Conservation (phyloP, 2,329 filamentous ascomycete species). For the Stemphylium beticola region DNA sequence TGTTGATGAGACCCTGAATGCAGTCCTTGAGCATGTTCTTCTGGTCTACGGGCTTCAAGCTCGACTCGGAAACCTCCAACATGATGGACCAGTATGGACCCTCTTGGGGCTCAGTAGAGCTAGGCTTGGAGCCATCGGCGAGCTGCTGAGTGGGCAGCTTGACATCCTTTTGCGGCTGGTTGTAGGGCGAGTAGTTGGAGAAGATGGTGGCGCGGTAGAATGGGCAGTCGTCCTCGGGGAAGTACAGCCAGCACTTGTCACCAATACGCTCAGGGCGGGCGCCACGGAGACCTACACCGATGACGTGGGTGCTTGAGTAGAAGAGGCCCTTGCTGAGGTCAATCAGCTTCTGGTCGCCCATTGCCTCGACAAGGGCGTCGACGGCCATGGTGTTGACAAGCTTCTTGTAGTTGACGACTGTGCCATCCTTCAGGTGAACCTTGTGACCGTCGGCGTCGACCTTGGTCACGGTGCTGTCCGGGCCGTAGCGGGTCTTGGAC, state of each 20-base stretch:
- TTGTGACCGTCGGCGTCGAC: conserved; percentile 86
- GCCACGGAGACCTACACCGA: conserved; percentile 93
- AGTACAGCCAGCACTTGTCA: conserved; percentile 99
- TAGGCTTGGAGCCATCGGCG: conserved; percentile 82
- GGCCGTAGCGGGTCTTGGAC: conserved; percentile 89
- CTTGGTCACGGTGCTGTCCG: conserved; percentile 81
- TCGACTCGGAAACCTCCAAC: conserved; percentile 96
- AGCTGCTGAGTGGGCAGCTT: conserved; percentile 88
- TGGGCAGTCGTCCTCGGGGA: conserved; percentile 97
- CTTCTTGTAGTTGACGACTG: conserved; percentile 87
- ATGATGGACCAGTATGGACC: conserved; percentile 99
- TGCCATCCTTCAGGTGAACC: conserved; percentile 82
- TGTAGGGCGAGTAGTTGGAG: conserved; percentile 99
- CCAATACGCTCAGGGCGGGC: conserved; percentile 92
- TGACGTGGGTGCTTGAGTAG: conserved; percentile 97
- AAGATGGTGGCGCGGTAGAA: conserved; percentile 99
- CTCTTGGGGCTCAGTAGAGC: conserved; percentile 73
- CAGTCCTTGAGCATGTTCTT: conserved; percentile 85
- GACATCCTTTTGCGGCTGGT: conserved; percentile 82
- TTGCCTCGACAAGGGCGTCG: conserved; percentile 83
- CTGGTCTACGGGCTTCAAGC: conserved; percentile 90
- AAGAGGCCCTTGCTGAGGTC: conserved; percentile 86
- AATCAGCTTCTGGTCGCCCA: conserved; percentile 85
- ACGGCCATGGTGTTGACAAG: conserved; percentile 96
- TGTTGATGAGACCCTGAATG: conserved; percentile 97